Evolutionary conservation across 2,329 filamentous ascomycete genomes (phyloP).

Genomic region (Byssothecium circinans): DNA sequence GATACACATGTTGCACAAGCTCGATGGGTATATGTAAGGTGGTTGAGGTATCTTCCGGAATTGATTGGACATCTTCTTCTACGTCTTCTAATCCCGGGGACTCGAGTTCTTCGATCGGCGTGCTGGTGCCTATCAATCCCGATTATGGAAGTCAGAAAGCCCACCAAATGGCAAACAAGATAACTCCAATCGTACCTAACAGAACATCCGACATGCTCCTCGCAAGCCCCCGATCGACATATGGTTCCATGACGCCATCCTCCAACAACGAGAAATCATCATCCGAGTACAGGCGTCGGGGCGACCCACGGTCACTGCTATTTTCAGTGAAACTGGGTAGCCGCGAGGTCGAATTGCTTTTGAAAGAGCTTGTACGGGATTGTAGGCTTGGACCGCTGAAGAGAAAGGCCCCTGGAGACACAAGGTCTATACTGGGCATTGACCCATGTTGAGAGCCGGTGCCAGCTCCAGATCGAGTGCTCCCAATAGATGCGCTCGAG

Average conservation of each 20-base stretch:
- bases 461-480: conserved; percentile 17
- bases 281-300: conserved; percentile 20
- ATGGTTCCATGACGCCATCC: conserved; percentile 29
- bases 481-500: conserved; percentile 29
- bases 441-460: conserved; percentile 21
- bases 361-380: conserved; percentile 24
- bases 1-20: conserved; percentile 53
- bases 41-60: conserved; percentile 7
- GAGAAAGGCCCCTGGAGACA: conserved; percentile 35
- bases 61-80: conserved; percentile 6
- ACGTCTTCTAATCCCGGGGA: conserved; percentile 7
- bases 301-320: conserved; percentile 11
- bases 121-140: conserved; percentile 9
- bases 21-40: conserved; percentile 48
- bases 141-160: background rate
- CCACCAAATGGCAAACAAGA: background rate
- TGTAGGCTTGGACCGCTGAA: conserved; percentile 38
- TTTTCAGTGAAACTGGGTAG: conserved; percentile 21
- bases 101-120: conserved; percentile 22
- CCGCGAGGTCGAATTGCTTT: conserved; percentile 20
- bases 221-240: conserved; percentile 16
- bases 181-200: background rate
- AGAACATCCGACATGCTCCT: conserved; percentile 33
- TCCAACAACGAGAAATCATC: conserved; percentile 21
- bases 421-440: conserved; percentile 33